phyloP scores from a whole-genome alignment of 768 basidiomycete species.

The Boletellus emodensis region DNA sequence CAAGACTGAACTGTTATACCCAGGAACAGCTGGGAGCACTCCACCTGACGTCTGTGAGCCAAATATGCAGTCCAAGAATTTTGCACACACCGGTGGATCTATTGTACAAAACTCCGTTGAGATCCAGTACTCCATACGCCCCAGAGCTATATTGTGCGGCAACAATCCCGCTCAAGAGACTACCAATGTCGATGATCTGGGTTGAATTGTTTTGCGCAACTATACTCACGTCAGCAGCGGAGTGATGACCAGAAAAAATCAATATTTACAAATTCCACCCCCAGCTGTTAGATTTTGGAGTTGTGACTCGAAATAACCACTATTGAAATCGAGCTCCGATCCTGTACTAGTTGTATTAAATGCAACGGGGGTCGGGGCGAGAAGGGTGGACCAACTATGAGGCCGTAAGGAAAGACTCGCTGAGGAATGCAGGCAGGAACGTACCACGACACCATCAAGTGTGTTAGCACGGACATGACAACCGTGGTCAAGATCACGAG shows the following conservation, averaged over 20 bases:
- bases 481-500: neutral
- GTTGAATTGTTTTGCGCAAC: neutral
- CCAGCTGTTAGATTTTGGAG: neutral
- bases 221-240: too few species aligned
- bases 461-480: conserved; percentile 7
- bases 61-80: neutral
- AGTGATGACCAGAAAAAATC: too few species aligned
- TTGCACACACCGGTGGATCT: neutral
- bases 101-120: conserved; percentile 9
- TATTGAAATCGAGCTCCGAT: conserved; percentile 4
- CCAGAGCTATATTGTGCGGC: conserved; percentile 3
- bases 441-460: conserved; percentile 15
- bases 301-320: neutral
- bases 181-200: conserved; percentile 5
- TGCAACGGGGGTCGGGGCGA: conserved; percentile 3
- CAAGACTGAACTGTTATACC: too few species aligned
- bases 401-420: too few species aligned
- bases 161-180: conserved; percentile 8
- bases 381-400: conserved; percentile 8
- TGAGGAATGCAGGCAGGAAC: too few species aligned
- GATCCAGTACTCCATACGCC: neutral
- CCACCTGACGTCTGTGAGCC: conserved; percentile 1
- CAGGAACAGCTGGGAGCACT: too few species aligned
- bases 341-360: neutral
- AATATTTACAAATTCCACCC: too few species aligned